A percentile compares a stretch with the other conserved stretches of the same genome.
phyloP scores from a whole-genome alignment of 495 filamentous ascomycete species.

The Polyplosphaeria fusca region DNA sequence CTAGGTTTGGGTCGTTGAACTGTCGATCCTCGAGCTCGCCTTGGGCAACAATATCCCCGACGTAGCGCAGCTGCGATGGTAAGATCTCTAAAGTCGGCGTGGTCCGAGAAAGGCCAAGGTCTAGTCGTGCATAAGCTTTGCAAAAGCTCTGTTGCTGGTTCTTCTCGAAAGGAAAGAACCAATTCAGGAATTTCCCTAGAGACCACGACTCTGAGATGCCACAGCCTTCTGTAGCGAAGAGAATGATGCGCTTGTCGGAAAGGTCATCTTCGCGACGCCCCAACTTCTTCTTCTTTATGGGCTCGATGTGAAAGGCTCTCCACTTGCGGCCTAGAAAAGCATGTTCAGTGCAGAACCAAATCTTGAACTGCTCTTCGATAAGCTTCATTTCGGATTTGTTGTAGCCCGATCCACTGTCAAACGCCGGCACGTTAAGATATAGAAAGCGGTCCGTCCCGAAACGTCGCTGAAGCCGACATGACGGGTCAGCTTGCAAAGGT shows the following conservation, averaged over 20 bases:
- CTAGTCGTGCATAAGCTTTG: conserved; percentile 41
- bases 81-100: conserved; percentile 31
- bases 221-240: conserved; percentile 30
- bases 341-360: conserved; percentile 32
- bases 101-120: conserved; percentile 38
- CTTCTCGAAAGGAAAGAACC: conserved; percentile 36
- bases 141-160: conserved; percentile 35
- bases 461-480: conserved; percentile 34
- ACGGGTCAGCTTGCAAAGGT: conserved; percentile 21
- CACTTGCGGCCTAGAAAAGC: conserved; percentile 38
- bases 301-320: conserved; percentile 32
- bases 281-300: conserved; percentile 31
- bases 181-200: conserved; percentile 33
- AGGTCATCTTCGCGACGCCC: background rate
- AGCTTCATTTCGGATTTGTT: conserved; percentile 13
- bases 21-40: conserved; percentile 29
- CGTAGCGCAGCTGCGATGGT: conserved; percentile 30
- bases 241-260: conserved; percentile 19
- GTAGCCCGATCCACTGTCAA: conserved; percentile 9
- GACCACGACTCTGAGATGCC: conserved; percentile 8
- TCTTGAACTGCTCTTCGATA: conserved; percentile 13
- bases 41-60: conserved; percentile 29
- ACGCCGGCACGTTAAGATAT: conserved; percentile 31
- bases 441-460: conserved; percentile 38
- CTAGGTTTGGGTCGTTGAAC: conserved; percentile 34